phyloP scores from a whole-genome alignment of 192 early-diverging fungal species.

The Pilaira anomala region DNA sequence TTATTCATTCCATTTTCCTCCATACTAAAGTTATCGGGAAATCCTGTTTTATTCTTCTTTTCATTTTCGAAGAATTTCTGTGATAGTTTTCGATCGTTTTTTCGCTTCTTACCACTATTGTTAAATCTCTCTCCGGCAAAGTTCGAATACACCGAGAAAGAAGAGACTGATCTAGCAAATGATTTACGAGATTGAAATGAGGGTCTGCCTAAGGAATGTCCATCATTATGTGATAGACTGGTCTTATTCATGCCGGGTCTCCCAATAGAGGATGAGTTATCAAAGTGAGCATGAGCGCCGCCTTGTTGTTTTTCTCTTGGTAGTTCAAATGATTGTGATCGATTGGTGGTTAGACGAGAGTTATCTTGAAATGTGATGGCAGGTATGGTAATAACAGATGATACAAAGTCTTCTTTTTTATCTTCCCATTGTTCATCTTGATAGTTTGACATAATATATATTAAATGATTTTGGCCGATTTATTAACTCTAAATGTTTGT shows the following conservation, averaged over 20 bases:
- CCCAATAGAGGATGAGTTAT: background rate
- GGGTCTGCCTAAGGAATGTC: background rate
- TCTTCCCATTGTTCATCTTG: background rate
- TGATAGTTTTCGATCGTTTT: background rate
- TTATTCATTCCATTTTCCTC: no score
- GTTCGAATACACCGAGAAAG: slow-evolving; percentile 27
- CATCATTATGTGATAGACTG: background rate
- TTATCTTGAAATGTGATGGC: no score
- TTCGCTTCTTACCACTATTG: background rate
- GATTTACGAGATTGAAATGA: slow-evolving; percentile 1
- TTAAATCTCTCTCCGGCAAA: slow-evolving; percentile 29
- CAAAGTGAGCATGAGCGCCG: background rate
- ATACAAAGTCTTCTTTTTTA: background rate
- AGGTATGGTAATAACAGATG: background rate
- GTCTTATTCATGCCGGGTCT: background rate
- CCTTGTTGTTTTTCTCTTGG: background rate
- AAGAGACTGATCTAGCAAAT: slow-evolving; percentile 25
- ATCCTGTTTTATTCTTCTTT: background rate
- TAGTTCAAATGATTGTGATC: slow-evolving; percentile 1
- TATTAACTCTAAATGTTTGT: background rate
- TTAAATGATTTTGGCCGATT: no score
- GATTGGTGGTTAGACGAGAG: background rate
- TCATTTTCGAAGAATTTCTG: background rate
- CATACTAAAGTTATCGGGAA: no score
- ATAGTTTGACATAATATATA: background rate